phyloP scores from a whole-genome alignment of 805 yeast species.

The Ogataea zsoltii region DNA sequence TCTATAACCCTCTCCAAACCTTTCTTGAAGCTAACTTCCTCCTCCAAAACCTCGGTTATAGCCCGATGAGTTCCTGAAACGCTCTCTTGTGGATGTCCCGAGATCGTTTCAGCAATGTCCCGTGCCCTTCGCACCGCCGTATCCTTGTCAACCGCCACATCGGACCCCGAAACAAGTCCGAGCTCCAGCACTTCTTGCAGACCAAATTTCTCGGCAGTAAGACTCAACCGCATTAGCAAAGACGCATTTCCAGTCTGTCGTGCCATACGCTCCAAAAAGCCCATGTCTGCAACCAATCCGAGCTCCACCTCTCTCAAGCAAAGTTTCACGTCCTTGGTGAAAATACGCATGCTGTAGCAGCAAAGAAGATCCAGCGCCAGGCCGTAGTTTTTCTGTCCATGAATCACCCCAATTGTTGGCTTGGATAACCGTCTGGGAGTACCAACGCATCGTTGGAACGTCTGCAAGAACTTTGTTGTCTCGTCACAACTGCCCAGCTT shows the following conservation, averaged over 20 bases:
- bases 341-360: slow-evolving; percentile 58
- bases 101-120: slow-evolving; percentile 49
- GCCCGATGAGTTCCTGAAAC: slow-evolving; percentile 62
- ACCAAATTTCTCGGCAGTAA: slow-evolving; percentile 59
- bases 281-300: slow-evolving; percentile 80
- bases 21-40: slow-evolving; percentile 33
- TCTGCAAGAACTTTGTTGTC: slow-evolving; percentile 42
- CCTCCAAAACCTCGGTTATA: slow-evolving; percentile 46
- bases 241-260: slow-evolving; percentile 53
- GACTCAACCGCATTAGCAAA: slow-evolving; percentile 57
- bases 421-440: slow-evolving; percentile 48
- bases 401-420: slow-evolving; percentile 67
- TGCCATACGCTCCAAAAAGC: slow-evolving; percentile 70
- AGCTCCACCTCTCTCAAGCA: slow-evolving; percentile 70
- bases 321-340: slow-evolving; percentile 50
- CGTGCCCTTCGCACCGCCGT: slow-evolving; percentile 52
- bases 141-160: slow-evolving; percentile 46
- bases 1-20: slow-evolving; percentile 54
- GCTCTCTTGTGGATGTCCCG: slow-evolving; percentile 54
- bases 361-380: slow-evolving; percentile 68
- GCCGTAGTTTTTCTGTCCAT: slow-evolving; percentile 61
- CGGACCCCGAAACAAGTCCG: slow-evolving; percentile 51
- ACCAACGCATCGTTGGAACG: slow-evolving; percentile 59
- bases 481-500: slow-evolving; percentile 12
- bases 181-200: slow-evolving; percentile 54